A percentile compares a stretch with the other conserved stretches of the same genome.
These are phyloP conservation scores for Salix udensis DNA, from an alignment of 345 rosid species.

Conservation along the genomic window DNA sequence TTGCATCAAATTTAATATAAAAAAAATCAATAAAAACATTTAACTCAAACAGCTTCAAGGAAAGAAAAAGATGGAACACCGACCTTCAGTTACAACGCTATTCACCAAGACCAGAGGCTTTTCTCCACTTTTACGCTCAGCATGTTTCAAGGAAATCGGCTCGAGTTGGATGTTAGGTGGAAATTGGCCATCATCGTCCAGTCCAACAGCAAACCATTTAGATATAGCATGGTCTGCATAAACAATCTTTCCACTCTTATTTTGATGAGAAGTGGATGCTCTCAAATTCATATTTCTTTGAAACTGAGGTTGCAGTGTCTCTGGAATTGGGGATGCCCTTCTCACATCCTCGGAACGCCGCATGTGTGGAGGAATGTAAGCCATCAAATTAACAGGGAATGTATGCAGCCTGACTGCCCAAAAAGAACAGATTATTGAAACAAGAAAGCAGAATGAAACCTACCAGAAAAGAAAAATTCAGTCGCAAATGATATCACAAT, in stretches of 20 bases:
- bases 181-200: constrained; percentile 33
- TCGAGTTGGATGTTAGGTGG: constrained; percentile 35
- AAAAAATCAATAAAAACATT: too few relatives aligned
- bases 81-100: constrained; percentile 16
- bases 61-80: not conserved
- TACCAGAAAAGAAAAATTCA: not conserved
- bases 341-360: constrained; percentile 33
- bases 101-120: constrained; percentile 39
- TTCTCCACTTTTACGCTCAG: constrained; percentile 26
- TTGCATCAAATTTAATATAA: too few relatives aligned
- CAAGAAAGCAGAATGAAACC: not conserved
- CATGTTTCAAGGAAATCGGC: constrained; percentile 18
- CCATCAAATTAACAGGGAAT: too few relatives aligned
- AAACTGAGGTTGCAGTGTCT: constrained; percentile 27
- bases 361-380: constrained; percentile 29
- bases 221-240: constrained; percentile 32
- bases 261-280: not conserved
- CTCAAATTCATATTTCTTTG: constrained; percentile 25
- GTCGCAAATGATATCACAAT: not conserved
- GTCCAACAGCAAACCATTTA: constrained; percentile 50
- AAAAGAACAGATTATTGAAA: not conserved
- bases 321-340: constrained; percentile 35
- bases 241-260: constrained; percentile 24
- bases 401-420: not conserved
- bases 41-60: not conserved